phyloP scores from a whole-genome alignment of 2,329 filamentous ascomycete species.

The Penicillium sp. region DNA sequence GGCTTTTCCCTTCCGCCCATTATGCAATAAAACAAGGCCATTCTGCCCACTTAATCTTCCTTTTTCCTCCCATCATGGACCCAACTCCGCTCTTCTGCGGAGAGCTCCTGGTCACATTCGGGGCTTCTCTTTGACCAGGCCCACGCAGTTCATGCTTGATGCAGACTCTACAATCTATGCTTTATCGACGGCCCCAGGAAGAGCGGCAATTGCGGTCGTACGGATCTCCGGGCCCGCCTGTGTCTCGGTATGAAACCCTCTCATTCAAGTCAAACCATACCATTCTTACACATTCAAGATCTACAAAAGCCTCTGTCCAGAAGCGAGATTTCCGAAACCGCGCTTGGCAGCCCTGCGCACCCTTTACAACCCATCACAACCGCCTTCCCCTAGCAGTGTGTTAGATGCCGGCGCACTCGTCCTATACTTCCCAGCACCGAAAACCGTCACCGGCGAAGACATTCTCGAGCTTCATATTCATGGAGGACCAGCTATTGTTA shows the following conservation, averaged over 20 bases:
- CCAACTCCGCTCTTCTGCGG: constrained; percentile 4
- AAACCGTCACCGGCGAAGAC: constrained; percentile 86
- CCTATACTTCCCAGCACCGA: constrained; percentile 73
- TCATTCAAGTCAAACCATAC: neutral
- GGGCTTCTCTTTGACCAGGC: constrained; percentile 21
- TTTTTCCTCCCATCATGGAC: constrained; percentile 10
- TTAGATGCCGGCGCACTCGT: constrained; percentile 75
- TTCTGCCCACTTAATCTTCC: constrained; percentile 7
- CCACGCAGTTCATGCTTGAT: constrained; percentile 19
- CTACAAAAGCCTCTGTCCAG: constrained; percentile 58
- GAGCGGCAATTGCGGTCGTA: constrained; percentile 84
- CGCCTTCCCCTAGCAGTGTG: constrained; percentile 39
- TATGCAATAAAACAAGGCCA: constrained; percentile 16
- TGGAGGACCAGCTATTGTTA: constrained; percentile 81
- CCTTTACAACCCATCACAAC: constrained; percentile 55
- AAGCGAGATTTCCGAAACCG: constrained; percentile 49
- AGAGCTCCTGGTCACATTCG: constrained; percentile 7
- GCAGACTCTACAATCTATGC: constrained; percentile 72
- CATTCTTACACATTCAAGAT: constrained; percentile 46
- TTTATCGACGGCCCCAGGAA: constrained; percentile 76
- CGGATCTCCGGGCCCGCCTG: constrained; percentile 77
- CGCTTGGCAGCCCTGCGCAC: constrained; percentile 67
- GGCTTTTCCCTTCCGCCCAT: constrained; percentile 23
- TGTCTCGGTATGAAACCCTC: constrained; percentile 50
- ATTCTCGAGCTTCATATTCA: constrained; percentile 92